phyloP scores from a whole-genome alignment of 78 protist species.

The Guillardia theta region DNA sequence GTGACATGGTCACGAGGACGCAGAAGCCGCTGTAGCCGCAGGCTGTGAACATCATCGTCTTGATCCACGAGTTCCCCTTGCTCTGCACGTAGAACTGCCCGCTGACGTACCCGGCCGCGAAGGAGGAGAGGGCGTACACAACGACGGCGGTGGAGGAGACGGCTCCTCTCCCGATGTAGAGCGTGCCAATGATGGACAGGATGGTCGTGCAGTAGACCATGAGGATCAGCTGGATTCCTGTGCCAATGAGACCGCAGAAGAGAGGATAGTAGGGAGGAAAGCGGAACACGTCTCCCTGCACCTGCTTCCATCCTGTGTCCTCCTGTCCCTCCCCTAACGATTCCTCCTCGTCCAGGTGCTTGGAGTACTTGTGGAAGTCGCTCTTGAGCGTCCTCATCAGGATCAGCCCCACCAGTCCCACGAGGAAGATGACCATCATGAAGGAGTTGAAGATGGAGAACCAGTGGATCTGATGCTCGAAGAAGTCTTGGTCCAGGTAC shows the following conservation, averaged over 20 bases:
- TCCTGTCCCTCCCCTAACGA: constrained; percentile 47
- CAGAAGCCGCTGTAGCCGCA: neutral
- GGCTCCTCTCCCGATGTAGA: neutral
- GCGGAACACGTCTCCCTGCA: constrained; percentile 15
- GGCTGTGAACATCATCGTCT: constrained; percentile 50
- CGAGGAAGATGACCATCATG: constrained; percentile 89
- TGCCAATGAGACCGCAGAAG: neutral
- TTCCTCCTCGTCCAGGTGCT: neutral
- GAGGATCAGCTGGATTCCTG: neutral
- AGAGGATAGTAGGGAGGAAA: constrained; percentile 1
- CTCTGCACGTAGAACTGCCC: constrained; percentile 53
- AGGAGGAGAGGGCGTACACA: neutral
- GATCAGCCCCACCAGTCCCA: neutral
- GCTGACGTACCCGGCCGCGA: constrained; percentile 51
- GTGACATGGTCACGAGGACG: neutral
- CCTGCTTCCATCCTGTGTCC: constrained; percentile 81
- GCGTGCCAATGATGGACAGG: neutral
- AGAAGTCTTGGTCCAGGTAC: constrained; percentile 81
- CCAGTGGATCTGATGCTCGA: constrained; percentile 74
- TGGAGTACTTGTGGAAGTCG: constrained; percentile 56
- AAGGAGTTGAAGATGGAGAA: constrained; percentile 85
- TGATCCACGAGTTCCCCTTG: constrained; percentile 71
- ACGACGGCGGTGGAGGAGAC: neutral
- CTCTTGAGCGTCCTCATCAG: neutral
- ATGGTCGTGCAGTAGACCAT: constrained; percentile 14